Evolutionary conservation across 176 grass and related monocot genomes (phyloP).

Genomic region (Chrysopogon serrulatus): DNA sequence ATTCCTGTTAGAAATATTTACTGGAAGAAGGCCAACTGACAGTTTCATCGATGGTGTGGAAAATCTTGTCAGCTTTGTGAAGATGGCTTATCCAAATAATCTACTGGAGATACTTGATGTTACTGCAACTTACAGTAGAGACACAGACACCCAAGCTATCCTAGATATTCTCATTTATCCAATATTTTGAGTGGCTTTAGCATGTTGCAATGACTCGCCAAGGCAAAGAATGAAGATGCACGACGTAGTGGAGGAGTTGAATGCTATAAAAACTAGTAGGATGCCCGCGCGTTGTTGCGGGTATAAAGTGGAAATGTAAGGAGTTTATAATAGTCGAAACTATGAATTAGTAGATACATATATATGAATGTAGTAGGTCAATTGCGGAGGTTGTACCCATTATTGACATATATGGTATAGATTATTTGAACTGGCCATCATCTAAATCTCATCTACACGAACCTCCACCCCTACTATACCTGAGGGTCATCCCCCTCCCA

Average conservation of each 20-base stretch:
- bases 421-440: too few relatives aligned
- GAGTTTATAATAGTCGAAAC: too few relatives aligned
- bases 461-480: too few relatives aligned
- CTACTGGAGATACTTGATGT: conserved; percentile 28
- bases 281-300: too few relatives aligned
- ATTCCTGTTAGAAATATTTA: conserved; percentile 41
- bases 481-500: too few relatives aligned
- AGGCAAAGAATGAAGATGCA: background rate
- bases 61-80: conserved; percentile 30
- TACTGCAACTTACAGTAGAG: background rate
- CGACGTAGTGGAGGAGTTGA: background rate
- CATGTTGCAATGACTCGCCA: background rate
- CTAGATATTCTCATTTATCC: background rate
- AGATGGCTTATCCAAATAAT: conserved; percentile 18
- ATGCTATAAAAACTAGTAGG: background rate
- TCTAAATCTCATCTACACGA: too few relatives aligned
- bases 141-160: background rate
- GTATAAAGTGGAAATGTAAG: too few relatives aligned
- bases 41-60: background rate
- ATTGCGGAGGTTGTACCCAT: too few relatives aligned
- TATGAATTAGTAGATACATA: too few relatives aligned
- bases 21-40: conserved; percentile 37
- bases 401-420: too few relatives aligned
- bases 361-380: too few relatives aligned
- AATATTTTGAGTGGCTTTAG: background rate